Evolutionary conservation across 768 basidiomycete species (phyloP).

Genomic region (Tephrocybe sp.): DNA sequence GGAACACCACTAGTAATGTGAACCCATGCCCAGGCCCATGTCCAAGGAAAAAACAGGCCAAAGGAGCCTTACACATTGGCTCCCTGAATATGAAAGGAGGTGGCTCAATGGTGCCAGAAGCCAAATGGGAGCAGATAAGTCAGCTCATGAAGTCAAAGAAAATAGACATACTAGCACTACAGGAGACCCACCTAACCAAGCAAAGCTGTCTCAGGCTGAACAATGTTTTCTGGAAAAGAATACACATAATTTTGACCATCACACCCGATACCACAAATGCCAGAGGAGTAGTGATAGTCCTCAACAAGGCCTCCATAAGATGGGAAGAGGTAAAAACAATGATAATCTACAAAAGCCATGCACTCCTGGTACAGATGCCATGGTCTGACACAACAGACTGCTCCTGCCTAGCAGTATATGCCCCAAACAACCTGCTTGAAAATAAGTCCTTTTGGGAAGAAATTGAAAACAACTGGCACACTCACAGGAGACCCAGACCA

Average conservation of each 20-base stretch:
- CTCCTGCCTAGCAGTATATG: slow-evolving; percentile 31
- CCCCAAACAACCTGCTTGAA: slow-evolving; percentile 28
- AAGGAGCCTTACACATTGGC: slow-evolving; percentile 15
- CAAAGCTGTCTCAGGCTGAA: slow-evolving; percentile 9
- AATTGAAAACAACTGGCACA: slow-evolving; percentile 10
- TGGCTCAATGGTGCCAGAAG: neutral
- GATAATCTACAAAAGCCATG: neutral
- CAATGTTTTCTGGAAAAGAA: slow-evolving; percentile 3
- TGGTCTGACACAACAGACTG: slow-evolving; percentile 11
- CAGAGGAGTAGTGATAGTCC: slow-evolving; percentile 31
- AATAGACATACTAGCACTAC: slow-evolving; percentile 27
- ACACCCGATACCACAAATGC: slow-evolving; percentile 19
- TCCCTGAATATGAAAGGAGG: slow-evolving; percentile 27
- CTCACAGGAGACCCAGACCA: slow-evolving; percentile 16
- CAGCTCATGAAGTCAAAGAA: slow-evolving; percentile 23
- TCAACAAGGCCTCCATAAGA: slow-evolving; percentile 29
- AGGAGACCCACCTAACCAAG: slow-evolving; percentile 32
- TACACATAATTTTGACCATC: slow-evolving; percentile 19
- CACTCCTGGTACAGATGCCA: neutral
- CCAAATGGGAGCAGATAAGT: slow-evolving; percentile 27
- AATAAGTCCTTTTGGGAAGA: slow-evolving; percentile 31
- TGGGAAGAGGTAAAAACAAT: slow-evolving; percentile 7
- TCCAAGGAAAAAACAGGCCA: slow-evolving; percentile 1
- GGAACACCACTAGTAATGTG: neutral
- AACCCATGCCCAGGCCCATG: neutral